Evolutionary conservation across 495 filamentous ascomycete species (phyloP).

Genomic region (Xylaria grammica): DNA sequence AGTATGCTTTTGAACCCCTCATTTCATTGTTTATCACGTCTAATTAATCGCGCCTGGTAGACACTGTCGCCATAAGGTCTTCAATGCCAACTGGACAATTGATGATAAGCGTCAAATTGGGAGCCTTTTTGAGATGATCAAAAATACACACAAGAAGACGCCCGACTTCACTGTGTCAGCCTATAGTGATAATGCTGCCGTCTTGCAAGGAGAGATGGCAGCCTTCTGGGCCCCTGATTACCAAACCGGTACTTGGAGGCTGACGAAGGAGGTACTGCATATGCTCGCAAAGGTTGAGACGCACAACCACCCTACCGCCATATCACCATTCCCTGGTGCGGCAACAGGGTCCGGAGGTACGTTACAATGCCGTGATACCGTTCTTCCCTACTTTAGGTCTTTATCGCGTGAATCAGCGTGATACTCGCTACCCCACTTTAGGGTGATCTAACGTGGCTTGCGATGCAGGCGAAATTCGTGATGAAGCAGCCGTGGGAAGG

Average conservation of each 20-base stretch:
- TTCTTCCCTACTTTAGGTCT: background rate
- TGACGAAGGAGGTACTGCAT: conserved; percentile 86
- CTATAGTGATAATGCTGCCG: conserved; percentile 97
- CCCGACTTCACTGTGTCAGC: conserved; percentile 85
- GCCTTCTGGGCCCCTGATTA: conserved; percentile 86
- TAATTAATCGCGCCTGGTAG: conserved; percentile 9
- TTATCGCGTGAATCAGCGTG: background rate
- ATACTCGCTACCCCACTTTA: background rate
- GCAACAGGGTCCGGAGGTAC: conserved; percentile 96
- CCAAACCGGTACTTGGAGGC: conserved; percentile 82
- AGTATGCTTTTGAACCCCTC: conserved; percentile 36
- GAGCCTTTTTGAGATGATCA: conserved; percentile 92
- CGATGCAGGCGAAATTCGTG: conserved; percentile 39
- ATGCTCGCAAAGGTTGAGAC: conserved; percentile 96
- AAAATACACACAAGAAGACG: conserved; percentile 83
- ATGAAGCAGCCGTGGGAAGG: conserved; percentile 92
- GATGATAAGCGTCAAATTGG: conserved; percentile 79
- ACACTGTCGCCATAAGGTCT: conserved; percentile 75
- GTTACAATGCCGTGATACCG: conserved; percentile 57
- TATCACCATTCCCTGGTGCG: conserved; percentile 85
- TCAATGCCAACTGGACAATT: conserved; percentile 98
- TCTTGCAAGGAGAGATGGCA: conserved; percentile 76
- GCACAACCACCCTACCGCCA: conserved; percentile 96
- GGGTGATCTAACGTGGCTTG: conserved; percentile 1
- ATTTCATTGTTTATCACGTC: background rate